A percentile compares a stretch with the other conserved stretches of the same genome.
Conservation (phyloP, 1,284 basidiomycete species). For the Trametes versicolor region DNA sequence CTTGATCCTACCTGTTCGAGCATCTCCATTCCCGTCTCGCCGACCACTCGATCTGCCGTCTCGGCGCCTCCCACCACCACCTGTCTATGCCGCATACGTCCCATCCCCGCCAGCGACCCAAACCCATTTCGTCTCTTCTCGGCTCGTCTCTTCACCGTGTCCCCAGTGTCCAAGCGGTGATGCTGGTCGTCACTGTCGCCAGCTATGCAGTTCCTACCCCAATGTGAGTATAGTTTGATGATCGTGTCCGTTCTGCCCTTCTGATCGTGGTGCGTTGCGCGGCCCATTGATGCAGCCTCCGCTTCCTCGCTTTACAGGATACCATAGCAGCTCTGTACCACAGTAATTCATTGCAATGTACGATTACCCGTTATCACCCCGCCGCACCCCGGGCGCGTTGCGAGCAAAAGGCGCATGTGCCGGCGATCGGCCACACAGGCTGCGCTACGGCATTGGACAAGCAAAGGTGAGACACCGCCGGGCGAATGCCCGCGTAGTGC, state of each 20-base stretch:
- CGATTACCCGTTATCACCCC: conserved; percentile 17
- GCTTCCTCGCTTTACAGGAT: conserved; percentile 15
- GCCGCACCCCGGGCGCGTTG: not conserved
- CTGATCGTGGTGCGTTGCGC: conserved; percentile 11
- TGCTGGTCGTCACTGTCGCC: conserved; percentile 9
- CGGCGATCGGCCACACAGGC: not conserved
- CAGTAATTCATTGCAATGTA: conserved; percentile 20
- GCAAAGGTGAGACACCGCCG: conserved; percentile 5
- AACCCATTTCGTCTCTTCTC: conserved; percentile 2
- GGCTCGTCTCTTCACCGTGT: not conserved
- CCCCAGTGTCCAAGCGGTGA: not conserved
- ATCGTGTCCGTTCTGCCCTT: conserved; percentile 2
- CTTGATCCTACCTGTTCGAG: conserved; percentile 7
- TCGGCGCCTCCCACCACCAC: conserved; percentile 11
- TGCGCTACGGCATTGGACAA: not conserved
- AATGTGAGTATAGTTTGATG: conserved; percentile 16
- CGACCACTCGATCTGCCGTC: not conserved
- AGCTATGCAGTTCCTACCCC: conserved; percentile 8
- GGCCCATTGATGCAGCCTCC: conserved; percentile 1
- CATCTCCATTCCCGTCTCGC: conserved; percentile 18
- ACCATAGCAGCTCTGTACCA: conserved; percentile 18
- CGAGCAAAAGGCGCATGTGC: not conserved
- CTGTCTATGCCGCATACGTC: conserved; percentile 17
- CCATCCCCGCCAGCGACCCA: conserved; percentile 6
- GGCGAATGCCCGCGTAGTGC: not conserved